Evolutionary conservation across 2,329 filamentous ascomycete species (phyloP).

Genomic region (Lecanicillium sp.): DNA sequence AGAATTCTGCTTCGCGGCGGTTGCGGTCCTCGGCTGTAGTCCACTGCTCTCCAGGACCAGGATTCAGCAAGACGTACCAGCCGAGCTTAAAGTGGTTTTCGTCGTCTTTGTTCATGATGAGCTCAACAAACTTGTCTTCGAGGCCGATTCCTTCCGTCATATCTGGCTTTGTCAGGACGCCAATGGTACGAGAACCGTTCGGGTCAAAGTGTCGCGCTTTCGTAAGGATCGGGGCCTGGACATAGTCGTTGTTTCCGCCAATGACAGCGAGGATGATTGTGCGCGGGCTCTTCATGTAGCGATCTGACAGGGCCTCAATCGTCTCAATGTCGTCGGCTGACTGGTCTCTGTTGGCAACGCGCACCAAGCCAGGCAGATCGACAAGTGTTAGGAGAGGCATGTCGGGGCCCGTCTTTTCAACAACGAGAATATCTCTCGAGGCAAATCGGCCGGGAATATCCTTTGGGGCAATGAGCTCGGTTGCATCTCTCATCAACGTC

Average conservation of each 20-base stretch:
- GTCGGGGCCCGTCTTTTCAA: slow-evolving; percentile 51
- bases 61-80: slow-evolving; percentile 44
- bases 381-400: slow-evolving; percentile 53
- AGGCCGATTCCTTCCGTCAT: slow-evolving; percentile 44
- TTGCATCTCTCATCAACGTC: slow-evolving; percentile 40
- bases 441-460: slow-evolving; percentile 43
- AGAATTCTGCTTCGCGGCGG: slow-evolving; percentile 38
- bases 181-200: slow-evolving; percentile 38
- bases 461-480: slow-evolving; percentile 41
- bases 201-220: slow-evolving; percentile 44
- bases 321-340: slow-evolving; percentile 43
- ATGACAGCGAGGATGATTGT: slow-evolving; percentile 49
- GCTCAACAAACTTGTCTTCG: slow-evolving; percentile 45
- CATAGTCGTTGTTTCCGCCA: slow-evolving; percentile 46
- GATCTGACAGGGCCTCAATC: slow-evolving; percentile 41
- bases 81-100: slow-evolving; percentile 43
- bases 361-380: slow-evolving; percentile 51
- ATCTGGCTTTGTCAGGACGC: slow-evolving; percentile 44
- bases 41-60: slow-evolving; percentile 38
- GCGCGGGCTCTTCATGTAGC: slow-evolving; percentile 47
- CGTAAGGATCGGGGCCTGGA: slow-evolving; percentile 41
- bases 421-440: slow-evolving; percentile 44
- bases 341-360: slow-evolving; percentile 44
- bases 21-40: slow-evolving; percentile 31
- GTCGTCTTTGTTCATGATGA: slow-evolving; percentile 40